Conservation (phyloP, 2,329 filamentous ascomycete genomes). For the Pseudogymnoascus sp. region DNA sequence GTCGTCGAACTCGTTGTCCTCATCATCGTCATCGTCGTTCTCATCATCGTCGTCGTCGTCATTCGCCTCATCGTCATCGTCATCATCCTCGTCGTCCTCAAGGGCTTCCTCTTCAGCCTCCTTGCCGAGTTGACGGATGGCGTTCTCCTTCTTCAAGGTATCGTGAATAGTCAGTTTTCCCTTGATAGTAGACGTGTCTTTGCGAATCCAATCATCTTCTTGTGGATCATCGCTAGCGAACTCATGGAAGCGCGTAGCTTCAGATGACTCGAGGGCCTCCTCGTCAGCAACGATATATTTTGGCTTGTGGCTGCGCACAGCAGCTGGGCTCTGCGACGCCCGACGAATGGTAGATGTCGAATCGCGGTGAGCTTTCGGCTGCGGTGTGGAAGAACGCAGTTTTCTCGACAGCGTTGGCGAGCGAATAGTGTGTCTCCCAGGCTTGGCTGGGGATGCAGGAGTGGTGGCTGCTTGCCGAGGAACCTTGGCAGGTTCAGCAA, state of each 20-base stretch:
- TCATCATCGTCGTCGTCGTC: conserved; percentile 45
- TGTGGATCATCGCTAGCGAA: conserved; percentile 77
- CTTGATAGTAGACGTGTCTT: conserved; percentile 55
- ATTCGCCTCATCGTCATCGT: conserved; percentile 42
- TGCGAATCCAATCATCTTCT: conserved; percentile 84
- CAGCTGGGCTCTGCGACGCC: conserved; percentile 33
- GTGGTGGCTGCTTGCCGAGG: neutral
- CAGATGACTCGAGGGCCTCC: conserved; percentile 28
- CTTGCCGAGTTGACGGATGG: conserved; percentile 74
- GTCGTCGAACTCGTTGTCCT: conserved; percentile 41
- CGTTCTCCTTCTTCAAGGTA: conserved; percentile 82
- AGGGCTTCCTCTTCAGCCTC: conserved; percentile 88
- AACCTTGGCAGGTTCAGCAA: conserved; percentile 12
- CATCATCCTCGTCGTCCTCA: conserved; percentile 58
- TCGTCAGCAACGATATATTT: conserved; percentile 28
- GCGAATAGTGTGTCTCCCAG: conserved; percentile 17
- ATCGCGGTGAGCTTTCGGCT: conserved; percentile 18
- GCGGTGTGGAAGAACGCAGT: conserved; percentile 16
- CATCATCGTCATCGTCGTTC: conserved; percentile 54
- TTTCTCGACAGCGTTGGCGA: conserved; percentile 27
- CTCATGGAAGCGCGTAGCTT: conserved; percentile 71
- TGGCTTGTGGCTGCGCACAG: conserved; percentile 31
- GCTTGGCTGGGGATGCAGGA: conserved; percentile 17
- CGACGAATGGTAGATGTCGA: conserved; percentile 28
- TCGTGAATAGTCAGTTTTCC: conserved; percentile 81